Percentiles rank a stretch among this genome's conserved stretches.
Conservation (phyloP, 805 yeast genomes). For the Cyberlindnera euphorbiiphila region DNA sequence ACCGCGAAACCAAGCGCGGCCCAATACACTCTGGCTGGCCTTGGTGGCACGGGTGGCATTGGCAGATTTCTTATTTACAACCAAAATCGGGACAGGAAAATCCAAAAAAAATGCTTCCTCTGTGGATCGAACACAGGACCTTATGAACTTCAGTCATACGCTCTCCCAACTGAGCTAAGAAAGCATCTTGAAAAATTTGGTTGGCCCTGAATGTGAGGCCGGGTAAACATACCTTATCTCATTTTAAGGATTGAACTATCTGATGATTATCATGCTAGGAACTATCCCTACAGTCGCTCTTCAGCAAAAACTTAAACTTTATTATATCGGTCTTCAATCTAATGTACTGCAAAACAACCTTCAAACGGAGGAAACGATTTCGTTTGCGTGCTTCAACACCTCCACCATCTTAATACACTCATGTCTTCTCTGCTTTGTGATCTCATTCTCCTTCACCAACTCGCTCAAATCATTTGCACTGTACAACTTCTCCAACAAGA, state of each 20-base stretch:
- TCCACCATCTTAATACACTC: slow-evolving; percentile 96
- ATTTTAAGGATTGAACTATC: no score
- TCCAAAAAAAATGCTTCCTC: slow-evolving; percentile 19
- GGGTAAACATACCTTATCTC: no score
- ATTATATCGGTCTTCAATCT: background rate
- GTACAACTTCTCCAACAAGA: slow-evolving; percentile 81
- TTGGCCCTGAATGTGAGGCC: no score
- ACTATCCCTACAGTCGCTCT: no score
- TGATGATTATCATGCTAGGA: no score
- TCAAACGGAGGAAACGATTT: slow-evolving; percentile 53
- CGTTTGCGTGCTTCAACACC: slow-evolving; percentile 83
- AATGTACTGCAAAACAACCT: no score
- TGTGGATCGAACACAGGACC: slow-evolving; percentile 86
- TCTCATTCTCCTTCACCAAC: slow-evolving; percentile 85
- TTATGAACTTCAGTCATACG: slow-evolving; percentile 50
- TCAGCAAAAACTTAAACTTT: background rate
- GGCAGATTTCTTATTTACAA: no score
- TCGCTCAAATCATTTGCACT: slow-evolving; percentile 68
- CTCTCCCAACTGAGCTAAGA: slow-evolving; percentile 34
- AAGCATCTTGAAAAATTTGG: no score
- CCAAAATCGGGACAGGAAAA: background rate
- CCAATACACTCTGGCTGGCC: no score
- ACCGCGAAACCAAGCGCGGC: no score
- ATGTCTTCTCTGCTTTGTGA: slow-evolving; percentile 88
- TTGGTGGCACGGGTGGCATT: no score